Conservation (phyloP, 805 yeast genomes). For the Metschnikowia dekortorum region DNA sequence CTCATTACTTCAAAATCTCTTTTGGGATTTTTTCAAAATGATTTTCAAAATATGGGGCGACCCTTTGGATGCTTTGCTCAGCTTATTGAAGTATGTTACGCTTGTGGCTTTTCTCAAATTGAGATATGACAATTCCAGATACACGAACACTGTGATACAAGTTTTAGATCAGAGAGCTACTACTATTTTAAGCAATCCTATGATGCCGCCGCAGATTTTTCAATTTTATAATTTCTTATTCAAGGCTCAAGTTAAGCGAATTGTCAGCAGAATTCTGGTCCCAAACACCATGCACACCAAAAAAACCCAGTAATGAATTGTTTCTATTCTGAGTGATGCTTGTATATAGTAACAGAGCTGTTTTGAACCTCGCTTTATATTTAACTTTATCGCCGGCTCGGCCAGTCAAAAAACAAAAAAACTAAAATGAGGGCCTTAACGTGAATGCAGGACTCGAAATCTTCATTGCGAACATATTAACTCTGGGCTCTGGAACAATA, state of each 20-base stretch:
- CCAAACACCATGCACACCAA: conserved; percentile 14
- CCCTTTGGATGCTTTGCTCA: conserved; percentile 24
- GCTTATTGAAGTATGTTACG: conserved; percentile 29
- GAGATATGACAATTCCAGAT: conserved; percentile 30
- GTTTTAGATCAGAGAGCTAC: conserved; percentile 43
- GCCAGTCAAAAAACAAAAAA: background rate
- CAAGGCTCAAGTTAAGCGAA: conserved; percentile 16
- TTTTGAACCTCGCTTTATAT: background rate
- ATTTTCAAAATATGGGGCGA: conserved; percentile 21
- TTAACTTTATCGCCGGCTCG: background rate
- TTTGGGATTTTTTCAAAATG: conserved; percentile 24
- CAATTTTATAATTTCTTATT: conserved; percentile 19
- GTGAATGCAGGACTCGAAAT: background rate
- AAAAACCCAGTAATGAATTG: conserved; percentile 11
- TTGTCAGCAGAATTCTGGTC: conserved; percentile 21
- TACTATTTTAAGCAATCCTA: conserved; percentile 15
- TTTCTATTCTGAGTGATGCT: background rate
- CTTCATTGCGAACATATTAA: background rate
- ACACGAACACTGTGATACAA: conserved; percentile 36
- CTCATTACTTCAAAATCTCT: conserved; percentile 22
- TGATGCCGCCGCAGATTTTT: conserved; percentile 10
- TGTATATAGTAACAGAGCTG: background rate
- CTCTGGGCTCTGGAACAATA: background rate
- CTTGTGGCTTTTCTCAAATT: conserved; percentile 32
- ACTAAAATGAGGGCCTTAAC: background rate